Evolutionary conservation across 2,329 filamentous ascomycete species (phyloP).

Genomic region (Thielaviopsis musarum): DNA sequence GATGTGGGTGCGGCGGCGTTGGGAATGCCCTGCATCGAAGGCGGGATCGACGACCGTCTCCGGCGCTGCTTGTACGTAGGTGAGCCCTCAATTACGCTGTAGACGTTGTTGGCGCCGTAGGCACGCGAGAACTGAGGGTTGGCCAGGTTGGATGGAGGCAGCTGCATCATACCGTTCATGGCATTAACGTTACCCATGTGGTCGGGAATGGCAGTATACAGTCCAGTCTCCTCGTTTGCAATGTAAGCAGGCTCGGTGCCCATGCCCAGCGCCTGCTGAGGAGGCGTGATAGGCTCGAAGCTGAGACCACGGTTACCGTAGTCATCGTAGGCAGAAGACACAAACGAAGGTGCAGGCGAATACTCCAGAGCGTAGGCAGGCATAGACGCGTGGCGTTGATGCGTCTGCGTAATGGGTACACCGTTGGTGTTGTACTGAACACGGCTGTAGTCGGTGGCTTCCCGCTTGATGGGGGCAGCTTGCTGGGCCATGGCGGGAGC

Average conservation of each 20-base stretch:
- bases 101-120: constrained; percentile 62
- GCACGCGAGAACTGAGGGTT: constrained; percentile 64
- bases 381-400: constrained; percentile 96
- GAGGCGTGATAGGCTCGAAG: constrained; percentile 91
- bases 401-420: constrained; percentile 63
- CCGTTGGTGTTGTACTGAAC: constrained; percentile 87
- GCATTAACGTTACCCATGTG: constrained; percentile 54
- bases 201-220: constrained; percentile 91
- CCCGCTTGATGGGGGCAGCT: constrained; percentile 55
- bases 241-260: constrained; percentile 88
- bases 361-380: constrained; percentile 89
- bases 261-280: constrained; percentile 71
- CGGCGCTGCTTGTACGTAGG: constrained; percentile 97
- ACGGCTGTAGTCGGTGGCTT: constrained; percentile 58
- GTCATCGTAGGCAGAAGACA: constrained; percentile 96
- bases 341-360: constrained; percentile 91
- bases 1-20: constrained; percentile 46
- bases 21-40: constrained; percentile 52
- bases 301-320: constrained; percentile 94
- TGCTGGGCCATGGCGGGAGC: constrained; percentile 51
- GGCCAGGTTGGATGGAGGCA: constrained; percentile 70
- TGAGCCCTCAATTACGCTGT: constrained; percentile 92
- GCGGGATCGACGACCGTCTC: constrained; percentile 81
- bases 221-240: constrained; percentile 88
- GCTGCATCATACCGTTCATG: constrained; percentile 78